Evolutionary conservation across 1,139 yeast genomes (phyloP), one percentile per base, ranked within the genome.

Genomic region (Spathaspora jeffriesii): DNA sequence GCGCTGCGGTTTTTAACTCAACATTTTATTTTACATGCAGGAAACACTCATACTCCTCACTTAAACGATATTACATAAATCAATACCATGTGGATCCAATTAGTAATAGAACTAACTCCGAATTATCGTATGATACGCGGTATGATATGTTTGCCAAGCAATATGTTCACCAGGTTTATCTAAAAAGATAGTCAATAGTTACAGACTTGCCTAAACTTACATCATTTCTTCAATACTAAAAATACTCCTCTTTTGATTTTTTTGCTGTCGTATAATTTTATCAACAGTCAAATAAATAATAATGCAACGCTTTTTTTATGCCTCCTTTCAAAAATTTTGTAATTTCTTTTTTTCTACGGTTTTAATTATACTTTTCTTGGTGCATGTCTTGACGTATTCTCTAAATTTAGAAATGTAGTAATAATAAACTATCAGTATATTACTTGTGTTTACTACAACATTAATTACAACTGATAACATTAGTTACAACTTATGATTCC

Each of bases 211-310:
- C n/a, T n/a, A n/a, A n/a, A n/a, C n/a, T 32, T 32, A 34, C 38
- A 34, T 34, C 38, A 34, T 34, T 34, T 18, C 38, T 4, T 17
- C 38, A 34, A 34, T 34, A 34, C n/a, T 34, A 34, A 34, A 34
- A 17, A 10, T 18, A 34, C 38, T 18, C 38, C 38, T 34, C 23
- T 17, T 32, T 32, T 6, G 5, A 6, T 31, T 18, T 32, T 32
- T 18, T 30, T n/a, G 13, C 22, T 18, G 38, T 34, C 38, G 38
- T 34, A 34, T 34, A 34, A 34, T 6, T 18, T 34, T 32, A 18
- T 10, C 22, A 34, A 34, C 38, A 34, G 36, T 15, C 21, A 15
- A n/a, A 15, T 2, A 31, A 31, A 34, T n/a, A 34, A 34, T 18
- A 34, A 34, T 34, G 15, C 17, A 34, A 17, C 38, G 38, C 18